Evolutionary conservation across 169 alveolate species (phyloP).

Genomic region (Cryptosporidium sp.): DNA sequence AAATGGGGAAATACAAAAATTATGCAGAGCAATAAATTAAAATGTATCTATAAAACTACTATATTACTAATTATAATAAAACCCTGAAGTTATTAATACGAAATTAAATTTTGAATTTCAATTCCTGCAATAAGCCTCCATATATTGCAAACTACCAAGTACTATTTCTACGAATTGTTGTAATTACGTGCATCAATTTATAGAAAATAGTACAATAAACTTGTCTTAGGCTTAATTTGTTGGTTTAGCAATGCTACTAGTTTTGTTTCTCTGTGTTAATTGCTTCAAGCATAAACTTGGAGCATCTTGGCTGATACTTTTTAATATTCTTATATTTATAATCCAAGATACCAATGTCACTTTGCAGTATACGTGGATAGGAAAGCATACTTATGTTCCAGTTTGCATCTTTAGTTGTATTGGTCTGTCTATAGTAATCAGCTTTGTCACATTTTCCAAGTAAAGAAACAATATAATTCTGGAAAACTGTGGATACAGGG

Average conservation of each 20-base stretch:
- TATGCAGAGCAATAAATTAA: too few relatives aligned
- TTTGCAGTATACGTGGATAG: conserved; percentile 17
- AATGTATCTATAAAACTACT: too few relatives aligned
- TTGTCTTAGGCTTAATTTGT: neutral
- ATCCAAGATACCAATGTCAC: conserved; percentile 20
- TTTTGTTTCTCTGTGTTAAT: neutral
- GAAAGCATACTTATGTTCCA: conserved; percentile 18
- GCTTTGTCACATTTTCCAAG: neutral
- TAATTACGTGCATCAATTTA: too few relatives aligned
- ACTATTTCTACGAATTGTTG: too few relatives aligned
- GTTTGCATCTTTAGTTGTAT: neutral
- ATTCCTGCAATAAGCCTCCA: neutral
- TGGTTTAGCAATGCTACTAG: neutral
- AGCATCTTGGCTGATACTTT: conserved; percentile 55
- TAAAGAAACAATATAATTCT: neutral
- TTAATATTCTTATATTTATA: neutral
- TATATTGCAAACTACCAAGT: too few relatives aligned
- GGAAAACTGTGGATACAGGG: neutral
- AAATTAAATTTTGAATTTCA: neutral
- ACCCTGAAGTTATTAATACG: too few relatives aligned
- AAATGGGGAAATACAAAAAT: too few relatives aligned
- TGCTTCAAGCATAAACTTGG: conserved; percentile 26
- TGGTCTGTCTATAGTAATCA: neutral
- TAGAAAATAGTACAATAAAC: too few relatives aligned
- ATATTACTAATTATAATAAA: too few relatives aligned